Evolutionary conservation across 2,329 filamentous ascomycete species (phyloP).

Genomic region (Xylariomycetidae sp.): DNA sequence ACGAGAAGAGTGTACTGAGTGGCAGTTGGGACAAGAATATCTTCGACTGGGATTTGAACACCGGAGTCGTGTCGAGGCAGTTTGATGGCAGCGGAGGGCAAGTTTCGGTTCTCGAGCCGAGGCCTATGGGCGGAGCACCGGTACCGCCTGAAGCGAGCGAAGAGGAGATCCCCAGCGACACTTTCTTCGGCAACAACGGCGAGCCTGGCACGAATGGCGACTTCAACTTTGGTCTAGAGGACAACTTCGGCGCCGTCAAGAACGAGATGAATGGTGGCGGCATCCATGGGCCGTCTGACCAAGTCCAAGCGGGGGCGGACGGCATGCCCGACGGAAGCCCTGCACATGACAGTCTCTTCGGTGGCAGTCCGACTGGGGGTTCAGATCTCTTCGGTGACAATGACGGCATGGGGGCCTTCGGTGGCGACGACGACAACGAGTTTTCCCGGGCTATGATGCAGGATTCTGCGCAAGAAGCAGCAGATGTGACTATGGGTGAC

Average conservation of each 20-base stretch:
- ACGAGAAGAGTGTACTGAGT: constrained; percentile 83
- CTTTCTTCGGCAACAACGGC: constrained; percentile 71
- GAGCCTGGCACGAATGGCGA: constrained; percentile 54
- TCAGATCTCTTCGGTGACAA: constrained; percentile 81
- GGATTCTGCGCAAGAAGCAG: constrained; percentile 34
- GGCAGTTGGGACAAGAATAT: constrained; percentile 97
- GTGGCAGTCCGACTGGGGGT: constrained; percentile 66
- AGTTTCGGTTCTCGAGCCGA: constrained; percentile 81
- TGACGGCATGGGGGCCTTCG: constrained; percentile 61
- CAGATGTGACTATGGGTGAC: constrained; percentile 29
- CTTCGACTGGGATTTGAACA: constrained; percentile 92
- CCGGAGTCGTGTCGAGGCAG: constrained; percentile 67
- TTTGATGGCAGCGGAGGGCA: constrained; percentile 78
- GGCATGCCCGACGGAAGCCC: constrained; percentile 59
- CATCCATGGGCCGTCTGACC: constrained; percentile 27
- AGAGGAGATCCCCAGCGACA: constrained; percentile 56
- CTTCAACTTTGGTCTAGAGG: constrained; percentile 33
- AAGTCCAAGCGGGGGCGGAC: constrained; percentile 29
- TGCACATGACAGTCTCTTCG: constrained; percentile 76
- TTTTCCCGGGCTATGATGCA: constrained; percentile 68
- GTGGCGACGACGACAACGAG: constrained; percentile 79
- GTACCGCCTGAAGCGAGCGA: constrained; percentile 68
- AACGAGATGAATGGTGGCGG: constrained; percentile 28
- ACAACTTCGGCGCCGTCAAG: constrained; percentile 27
- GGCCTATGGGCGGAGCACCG: constrained; percentile 70